Evolutionary conservation across 371 early-diverging fungal genomes (phyloP), one percentile per base, ranked within the genome.

Genomic region (Mucor plumbeus): DNA sequence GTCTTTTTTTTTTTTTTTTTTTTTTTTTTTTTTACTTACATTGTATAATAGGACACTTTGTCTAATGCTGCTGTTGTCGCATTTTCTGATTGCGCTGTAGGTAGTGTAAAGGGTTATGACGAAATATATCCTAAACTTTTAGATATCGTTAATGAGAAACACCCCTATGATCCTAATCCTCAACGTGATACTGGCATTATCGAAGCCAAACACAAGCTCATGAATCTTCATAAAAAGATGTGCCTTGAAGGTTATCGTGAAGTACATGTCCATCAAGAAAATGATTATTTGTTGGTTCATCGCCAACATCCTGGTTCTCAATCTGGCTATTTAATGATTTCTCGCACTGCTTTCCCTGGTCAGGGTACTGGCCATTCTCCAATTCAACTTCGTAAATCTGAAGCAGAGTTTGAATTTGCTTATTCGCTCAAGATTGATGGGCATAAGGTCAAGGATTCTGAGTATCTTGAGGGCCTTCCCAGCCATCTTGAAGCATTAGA

Each of bases 21-120:
- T 6, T 7, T 21, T 53, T 57, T 6, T 15, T 21, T 34, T 31
- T 54, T 38, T 38, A 11, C 38, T 19, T 43, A 88, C 38, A 38
- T 38, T 26, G 26, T 3, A 11, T 38, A 70, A 31, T 31, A 53
- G 53, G 98, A 98, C 75, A 87, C 97, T 7, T 80, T 99, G 10
- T 87, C 97, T 10, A 96, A 94, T 77, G 92, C 95, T 5, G 97
- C 96, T 7, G 74, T 96, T 4, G 96, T 96, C 3, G 89, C 92
- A 5, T 94, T 99, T 88, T 85, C 95, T 0, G 89, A 87, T 41
- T 94, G 95, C 73, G 97, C 98, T 9, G 84, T 91, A 35, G 99
- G 98, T 8, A 95, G 95, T 58, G 95, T 93, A n/a, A 94, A 94
- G 67, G 98, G 98, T 1, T 99, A 95, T 72, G 99, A 99, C 69